These are phyloP conservation scores for Przewalskia tangutica DNA, from an alignment of 257 asterid genomes.

Conservation along the genomic window DNA sequence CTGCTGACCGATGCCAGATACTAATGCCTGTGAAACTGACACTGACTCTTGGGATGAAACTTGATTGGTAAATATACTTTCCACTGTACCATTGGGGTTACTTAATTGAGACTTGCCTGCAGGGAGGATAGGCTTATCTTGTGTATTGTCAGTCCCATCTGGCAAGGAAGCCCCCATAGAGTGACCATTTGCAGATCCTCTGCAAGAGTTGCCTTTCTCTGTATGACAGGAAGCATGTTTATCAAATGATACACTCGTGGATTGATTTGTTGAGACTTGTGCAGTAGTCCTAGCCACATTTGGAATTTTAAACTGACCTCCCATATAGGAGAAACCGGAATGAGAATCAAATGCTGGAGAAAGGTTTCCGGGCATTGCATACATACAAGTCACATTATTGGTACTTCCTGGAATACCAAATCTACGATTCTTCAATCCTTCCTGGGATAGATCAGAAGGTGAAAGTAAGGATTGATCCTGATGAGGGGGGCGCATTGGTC, in stretches of 20 bases:
- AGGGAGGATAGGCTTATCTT: background rate
- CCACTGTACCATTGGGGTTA: constrained; percentile 23
- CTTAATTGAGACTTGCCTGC: constrained; percentile 14
- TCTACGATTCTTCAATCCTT: constrained; percentile 28
- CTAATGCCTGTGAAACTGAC: constrained; percentile 26
- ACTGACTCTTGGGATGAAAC: constrained; percentile 19
- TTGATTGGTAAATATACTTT: constrained; percentile 30
- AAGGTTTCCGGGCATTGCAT: no score
- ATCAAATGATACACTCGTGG: constrained; percentile 19
- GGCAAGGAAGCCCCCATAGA: constrained; percentile 27
- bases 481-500: constrained; percentile 17
- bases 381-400: constrained; percentile 16
- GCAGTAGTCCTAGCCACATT: constrained; percentile 36
- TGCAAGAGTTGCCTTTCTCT: constrained; percentile 30
- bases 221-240: constrained; percentile 20
- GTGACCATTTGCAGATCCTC: constrained; percentile 15
- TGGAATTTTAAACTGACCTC: constrained; percentile 42
- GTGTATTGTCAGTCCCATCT: constrained; percentile 20
- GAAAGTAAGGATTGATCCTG: constrained; percentile 35
- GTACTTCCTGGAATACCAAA: constrained; percentile 28
- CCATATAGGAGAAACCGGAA: constrained; percentile 35
- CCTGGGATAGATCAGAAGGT: constrained; percentile 26
- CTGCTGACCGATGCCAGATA: constrained; percentile 22
- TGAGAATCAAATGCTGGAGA: constrained; percentile 21
- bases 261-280: constrained; percentile 28